A percentile compares a stretch with the other conserved stretches of the same genome.
These are phyloP conservation scores for Boletus rufocinnamomeus DNA, from an alignment of 768 basidiomycete genomes.

Conservation along the genomic window DNA sequence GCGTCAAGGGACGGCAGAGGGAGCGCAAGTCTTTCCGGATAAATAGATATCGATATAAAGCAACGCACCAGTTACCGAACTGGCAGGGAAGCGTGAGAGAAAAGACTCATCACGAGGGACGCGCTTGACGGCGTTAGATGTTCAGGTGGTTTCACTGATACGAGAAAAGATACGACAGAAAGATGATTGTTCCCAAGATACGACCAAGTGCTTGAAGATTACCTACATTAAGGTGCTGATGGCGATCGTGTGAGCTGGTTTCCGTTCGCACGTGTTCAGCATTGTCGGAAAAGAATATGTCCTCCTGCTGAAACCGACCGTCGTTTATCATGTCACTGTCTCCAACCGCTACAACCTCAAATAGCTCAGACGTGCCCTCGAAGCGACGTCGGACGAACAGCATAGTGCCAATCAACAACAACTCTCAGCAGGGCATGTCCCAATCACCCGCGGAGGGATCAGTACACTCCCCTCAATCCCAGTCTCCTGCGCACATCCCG, in stretches of 20 bases:
- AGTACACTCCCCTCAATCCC: slow-evolving; percentile 29
- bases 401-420: slow-evolving; percentile 16
- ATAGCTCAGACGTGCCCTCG: slow-evolving; percentile 52
- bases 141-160: background rate
- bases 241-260: background rate
- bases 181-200: background rate
- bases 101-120: background rate
- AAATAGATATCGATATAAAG: background rate
- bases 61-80: background rate
- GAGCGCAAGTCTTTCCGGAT: background rate
- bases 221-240: background rate
- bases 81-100: background rate
- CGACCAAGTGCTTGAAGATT: background rate
- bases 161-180: background rate
- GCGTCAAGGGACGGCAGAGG: background rate
- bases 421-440: slow-evolving; percentile 29
- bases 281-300: slow-evolving; percentile 17
- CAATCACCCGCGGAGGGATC: slow-evolving; percentile 40
- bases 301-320: slow-evolving; percentile 11
- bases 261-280: slow-evolving; percentile 18
- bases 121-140: background rate
- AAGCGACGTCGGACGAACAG: slow-evolving; percentile 60
- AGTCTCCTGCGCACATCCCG: slow-evolving; percentile 63
- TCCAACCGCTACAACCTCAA: slow-evolving; percentile 57
- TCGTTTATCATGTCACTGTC: slow-evolving; percentile 61